Evolutionary conservation across 139 green algal species (phyloP).

Genomic region (Zygnema cylindricum): DNA sequence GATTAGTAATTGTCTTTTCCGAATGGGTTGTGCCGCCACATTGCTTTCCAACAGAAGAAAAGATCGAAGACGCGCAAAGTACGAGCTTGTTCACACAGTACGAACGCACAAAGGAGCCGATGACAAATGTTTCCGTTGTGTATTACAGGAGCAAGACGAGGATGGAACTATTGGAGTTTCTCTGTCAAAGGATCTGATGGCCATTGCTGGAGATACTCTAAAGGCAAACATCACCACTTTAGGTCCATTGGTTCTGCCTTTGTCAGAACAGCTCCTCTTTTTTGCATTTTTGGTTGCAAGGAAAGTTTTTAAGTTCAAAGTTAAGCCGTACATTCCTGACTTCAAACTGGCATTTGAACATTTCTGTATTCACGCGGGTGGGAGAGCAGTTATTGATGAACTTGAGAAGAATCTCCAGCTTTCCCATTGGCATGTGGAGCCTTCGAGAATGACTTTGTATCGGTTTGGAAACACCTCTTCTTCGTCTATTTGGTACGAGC

Average conservation of each 20-base stretch:
- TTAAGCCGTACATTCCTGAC: conserved; percentile 92
- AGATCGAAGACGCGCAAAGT: conserved; percentile 81
- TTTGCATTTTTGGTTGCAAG: conserved; percentile 85
- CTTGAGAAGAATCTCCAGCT: conserved; percentile 95
- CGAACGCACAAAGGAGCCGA: conserved; percentile 91
- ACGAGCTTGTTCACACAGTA: conserved; percentile 83
- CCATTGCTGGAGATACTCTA: conserved; percentile 81
- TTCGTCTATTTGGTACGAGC: conserved; percentile 72
- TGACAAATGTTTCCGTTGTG: conserved; percentile 87
- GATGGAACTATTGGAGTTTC: conserved; percentile 75
- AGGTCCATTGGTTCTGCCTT: conserved; percentile 90
- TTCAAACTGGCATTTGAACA: conserved; percentile 98
- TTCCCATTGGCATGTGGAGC: conserved; percentile 70
- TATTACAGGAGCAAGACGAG: conserved; percentile 70
- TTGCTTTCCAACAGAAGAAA: conserved; percentile 85
- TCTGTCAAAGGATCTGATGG: conserved; percentile 91
- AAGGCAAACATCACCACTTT: conserved; percentile 97
- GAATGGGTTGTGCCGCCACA: conserved; percentile 89
- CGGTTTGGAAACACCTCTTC: conserved; percentile 65
- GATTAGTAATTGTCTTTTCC: conserved; percentile 97
- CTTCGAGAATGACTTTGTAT: conserved; percentile 67
- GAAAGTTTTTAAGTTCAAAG: conserved; percentile 71
- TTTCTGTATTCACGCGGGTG: conserved; percentile 97
- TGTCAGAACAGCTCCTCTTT: conserved; percentile 93
- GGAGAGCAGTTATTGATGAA: conserved; percentile 91